A percentile compares a stretch with the other conserved stretches of the same genome.
These are phyloP conservation scores for Torulaspora gathmanii DNA, from an alignment of 805 yeast species.

Conservation along the genomic window DNA sequence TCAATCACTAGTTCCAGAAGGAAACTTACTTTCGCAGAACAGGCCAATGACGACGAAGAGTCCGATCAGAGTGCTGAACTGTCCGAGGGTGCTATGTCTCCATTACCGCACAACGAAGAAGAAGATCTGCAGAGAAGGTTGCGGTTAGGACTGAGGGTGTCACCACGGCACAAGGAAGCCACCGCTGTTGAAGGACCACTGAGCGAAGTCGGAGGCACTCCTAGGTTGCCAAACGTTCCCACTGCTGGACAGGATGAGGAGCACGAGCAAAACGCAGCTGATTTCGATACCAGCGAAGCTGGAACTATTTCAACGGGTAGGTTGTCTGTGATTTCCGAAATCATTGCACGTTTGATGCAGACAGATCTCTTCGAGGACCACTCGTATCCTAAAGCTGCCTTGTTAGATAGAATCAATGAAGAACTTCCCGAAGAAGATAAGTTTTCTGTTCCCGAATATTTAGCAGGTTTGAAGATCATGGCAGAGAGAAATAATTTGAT, in stretches of 20 bases:
- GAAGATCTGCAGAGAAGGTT: conserved; percentile 30
- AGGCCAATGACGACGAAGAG: conserved; percentile 25
- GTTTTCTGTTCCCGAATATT: conserved; percentile 42
- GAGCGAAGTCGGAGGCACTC: conserved; percentile 22
- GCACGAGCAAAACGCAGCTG: conserved; percentile 20
- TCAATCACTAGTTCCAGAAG: conserved; percentile 42
- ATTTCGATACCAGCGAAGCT: conserved; percentile 20
- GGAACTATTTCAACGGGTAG: conserved; percentile 49
- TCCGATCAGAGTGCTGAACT: conserved; percentile 17
- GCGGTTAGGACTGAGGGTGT: conserved; percentile 28
- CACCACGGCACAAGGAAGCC: conserved; percentile 28
- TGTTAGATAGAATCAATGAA: conserved; percentile 43
- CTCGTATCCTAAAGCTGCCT: conserved; percentile 37
- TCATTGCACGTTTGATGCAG: conserved; percentile 45
- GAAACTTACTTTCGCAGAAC: conserved; percentile 25
- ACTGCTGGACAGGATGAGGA: conserved; percentile 20
- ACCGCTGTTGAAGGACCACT: conserved; percentile 19
- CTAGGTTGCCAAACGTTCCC: conserved; percentile 22
- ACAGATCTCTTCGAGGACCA: conserved; percentile 44
- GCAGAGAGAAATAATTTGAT: conserved; percentile 44
- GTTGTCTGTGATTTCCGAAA: conserved; percentile 42
- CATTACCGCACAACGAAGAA: conserved; percentile 31
- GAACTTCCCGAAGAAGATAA: conserved; percentile 46
- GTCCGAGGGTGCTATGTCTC: conserved; percentile 24
- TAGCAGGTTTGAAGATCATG: conserved; percentile 42